These are phyloP conservation scores for Pyrenula massariospora DNA, from an alignment of 495 filamentous ascomycete genomes.

Conservation along the genomic window DNA sequence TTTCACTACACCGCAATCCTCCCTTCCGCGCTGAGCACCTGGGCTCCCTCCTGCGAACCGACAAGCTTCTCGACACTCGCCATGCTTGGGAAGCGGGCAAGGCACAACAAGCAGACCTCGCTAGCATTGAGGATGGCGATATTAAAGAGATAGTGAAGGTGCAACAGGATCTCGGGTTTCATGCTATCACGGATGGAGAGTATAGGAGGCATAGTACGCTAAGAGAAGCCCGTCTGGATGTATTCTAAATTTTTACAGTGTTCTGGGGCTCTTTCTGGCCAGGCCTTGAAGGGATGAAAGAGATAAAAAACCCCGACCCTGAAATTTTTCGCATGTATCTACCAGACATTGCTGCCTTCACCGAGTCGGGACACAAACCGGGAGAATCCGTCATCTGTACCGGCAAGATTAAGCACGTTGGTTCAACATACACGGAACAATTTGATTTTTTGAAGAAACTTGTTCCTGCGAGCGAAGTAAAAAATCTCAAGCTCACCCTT, in stretches of 20 bases:
- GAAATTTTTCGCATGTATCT: slow-evolving; percentile 64
- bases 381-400: slow-evolving; percentile 64
- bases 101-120: slow-evolving; percentile 23
- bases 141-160: slow-evolving; percentile 53
- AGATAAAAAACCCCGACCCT: slow-evolving; percentile 42
- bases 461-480: slow-evolving; percentile 45
- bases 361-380: slow-evolving; percentile 58
- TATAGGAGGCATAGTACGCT: slow-evolving; percentile 51
- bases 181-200: slow-evolving; percentile 64
- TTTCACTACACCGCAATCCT: slow-evolving; percentile 39
- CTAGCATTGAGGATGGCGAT: slow-evolving; percentile 48
- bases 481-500: slow-evolving; percentile 60
- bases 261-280: slow-evolving; percentile 71
- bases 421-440: slow-evolving; percentile 50
- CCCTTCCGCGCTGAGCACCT: slow-evolving; percentile 80
- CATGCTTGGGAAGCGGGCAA: slow-evolving; percentile 40
- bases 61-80: slow-evolving; percentile 54
- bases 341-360: slow-evolving; percentile 68
- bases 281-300: slow-evolving; percentile 57
- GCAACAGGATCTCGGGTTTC: slow-evolving; percentile 56
- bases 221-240: not conserved
- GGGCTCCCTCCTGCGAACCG: slow-evolving; percentile 67
- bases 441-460: slow-evolving; percentile 56
- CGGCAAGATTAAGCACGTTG: slow-evolving; percentile 57
- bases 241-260: slow-evolving; percentile 20